A percentile compares a stretch with the other conserved stretches of the same genome.
Conservation (phyloP, 164 flowering plant species). For the Protea cynaroides region DNA sequence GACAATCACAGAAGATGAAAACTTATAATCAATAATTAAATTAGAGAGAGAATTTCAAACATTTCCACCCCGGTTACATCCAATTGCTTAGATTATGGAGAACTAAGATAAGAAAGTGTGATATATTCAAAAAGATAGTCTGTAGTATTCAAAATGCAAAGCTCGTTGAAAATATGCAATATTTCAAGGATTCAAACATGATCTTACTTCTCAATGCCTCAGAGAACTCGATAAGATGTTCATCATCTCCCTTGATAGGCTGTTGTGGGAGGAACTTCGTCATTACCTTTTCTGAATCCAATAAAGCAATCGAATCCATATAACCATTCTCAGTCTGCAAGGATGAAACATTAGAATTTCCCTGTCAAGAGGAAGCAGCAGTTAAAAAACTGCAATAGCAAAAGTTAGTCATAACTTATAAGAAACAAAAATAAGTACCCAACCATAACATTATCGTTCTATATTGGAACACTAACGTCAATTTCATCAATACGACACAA, state of each 20-base stretch:
- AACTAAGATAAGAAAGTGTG: too few relatives aligned
- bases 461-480: background rate
- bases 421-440: background rate
- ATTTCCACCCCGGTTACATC: too few relatives aligned
- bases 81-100: too few relatives aligned
- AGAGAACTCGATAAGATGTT: constrained; percentile 89
- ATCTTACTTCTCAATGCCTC: constrained; percentile 87
- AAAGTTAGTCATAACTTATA: background rate
- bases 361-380: constrained; percentile 26
- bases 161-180: background rate
- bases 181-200: constrained; percentile 1
- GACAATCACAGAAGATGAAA: too few relatives aligned
- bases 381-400: background rate
- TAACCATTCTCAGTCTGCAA: constrained; percentile 52
- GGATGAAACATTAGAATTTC: constrained; percentile 32
- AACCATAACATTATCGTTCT: background rate
- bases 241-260: constrained; percentile 57
- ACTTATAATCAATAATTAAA: too few relatives aligned
- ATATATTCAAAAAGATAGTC: too few relatives aligned
- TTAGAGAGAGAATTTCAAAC: too few relatives aligned
- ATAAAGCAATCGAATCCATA: constrained; percentile 28
- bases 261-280: constrained; percentile 58
- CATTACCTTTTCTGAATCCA: constrained; percentile 57
- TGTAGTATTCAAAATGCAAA: background rate
- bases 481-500: background rate